These are phyloP conservation scores for Paraphoma sp. DNA, from an alignment of 2,329 filamentous ascomycete genomes.

Conservation along the genomic window DNA sequence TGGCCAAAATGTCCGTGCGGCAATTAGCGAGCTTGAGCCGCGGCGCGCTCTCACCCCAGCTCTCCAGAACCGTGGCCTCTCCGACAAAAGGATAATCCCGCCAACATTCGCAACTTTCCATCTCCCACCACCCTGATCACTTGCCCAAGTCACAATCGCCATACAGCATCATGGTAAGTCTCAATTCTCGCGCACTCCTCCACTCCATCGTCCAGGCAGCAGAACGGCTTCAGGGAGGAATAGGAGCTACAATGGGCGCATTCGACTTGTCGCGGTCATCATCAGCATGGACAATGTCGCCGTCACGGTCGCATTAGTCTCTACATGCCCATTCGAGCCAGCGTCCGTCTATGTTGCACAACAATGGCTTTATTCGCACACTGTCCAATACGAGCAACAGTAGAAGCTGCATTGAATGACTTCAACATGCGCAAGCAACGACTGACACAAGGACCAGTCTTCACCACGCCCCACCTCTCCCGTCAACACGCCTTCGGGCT, in stretches of 20 bases:
- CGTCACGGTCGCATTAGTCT: background rate
- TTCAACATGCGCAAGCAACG: no score
- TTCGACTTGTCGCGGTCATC: background rate
- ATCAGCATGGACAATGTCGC: background rate
- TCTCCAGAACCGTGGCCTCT: conserved; percentile 44
- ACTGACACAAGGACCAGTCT: background rate
- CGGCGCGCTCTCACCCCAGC: conserved; percentile 29
- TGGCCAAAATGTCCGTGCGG: background rate
- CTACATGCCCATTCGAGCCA: background rate
- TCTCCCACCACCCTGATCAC: conserved; percentile 6
- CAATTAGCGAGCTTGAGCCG: conserved; percentile 25
- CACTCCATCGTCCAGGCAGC: no score
- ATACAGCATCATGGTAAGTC: conserved; percentile 28
- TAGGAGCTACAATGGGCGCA: conserved; percentile 2
- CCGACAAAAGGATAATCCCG: conserved; percentile 17
- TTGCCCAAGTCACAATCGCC: conserved; percentile 7
- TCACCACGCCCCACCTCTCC: conserved; percentile 46
- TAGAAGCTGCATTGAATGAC: no score
- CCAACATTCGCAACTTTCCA: conserved; percentile 16
- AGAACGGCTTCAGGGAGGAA: conserved; percentile 1
- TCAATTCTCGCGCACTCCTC: background rate
- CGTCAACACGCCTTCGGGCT: conserved; percentile 62
- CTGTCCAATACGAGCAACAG: no score
- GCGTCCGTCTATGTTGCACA: background rate
- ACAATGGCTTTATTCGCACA: background rate